phyloP scores from a whole-genome alignment of 1,284 basidiomycete genomes.

The Chondrostereum purpureum region DNA sequence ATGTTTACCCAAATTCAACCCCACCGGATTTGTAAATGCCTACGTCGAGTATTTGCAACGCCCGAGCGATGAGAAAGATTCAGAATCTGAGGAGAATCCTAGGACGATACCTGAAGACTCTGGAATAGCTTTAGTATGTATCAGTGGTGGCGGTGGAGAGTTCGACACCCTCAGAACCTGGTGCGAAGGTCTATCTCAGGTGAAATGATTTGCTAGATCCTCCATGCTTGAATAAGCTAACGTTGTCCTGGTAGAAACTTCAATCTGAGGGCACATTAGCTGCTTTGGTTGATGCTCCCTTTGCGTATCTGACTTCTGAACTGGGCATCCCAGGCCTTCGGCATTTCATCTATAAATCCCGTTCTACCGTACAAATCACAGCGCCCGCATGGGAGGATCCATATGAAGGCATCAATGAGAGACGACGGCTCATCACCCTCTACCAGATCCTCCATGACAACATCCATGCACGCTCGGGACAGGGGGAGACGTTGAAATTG shows the following conservation, averaged over 20 bases:
- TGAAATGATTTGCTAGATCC: too few species aligned
- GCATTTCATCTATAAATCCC: conserved; percentile 93
- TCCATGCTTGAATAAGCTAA: conserved; percentile 3
- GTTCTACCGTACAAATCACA: conserved; percentile 84
- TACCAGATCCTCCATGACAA: conserved; percentile 83
- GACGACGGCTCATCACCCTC: conserved; percentile 68
- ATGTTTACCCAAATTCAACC: conserved; percentile 93
- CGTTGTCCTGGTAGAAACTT: conserved; percentile 54
- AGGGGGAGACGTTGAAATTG: conserved; percentile 70
- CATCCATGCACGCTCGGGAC: conserved; percentile 80
- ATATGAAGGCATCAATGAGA: conserved; percentile 59
- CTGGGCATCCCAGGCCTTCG: conserved; percentile 82
- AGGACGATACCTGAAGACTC: conserved; percentile 18
- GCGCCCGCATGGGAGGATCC: conserved; percentile 78
- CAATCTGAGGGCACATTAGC: conserved; percentile 52
- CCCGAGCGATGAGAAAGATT: conserved; percentile 19
- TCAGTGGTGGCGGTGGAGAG: conserved; percentile 62
- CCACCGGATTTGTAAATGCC: conserved; percentile 87
- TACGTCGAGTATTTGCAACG: conserved; percentile 71
- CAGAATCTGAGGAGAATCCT: neutral
- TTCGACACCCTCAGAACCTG: conserved; percentile 66
- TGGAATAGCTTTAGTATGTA: conserved; percentile 55
- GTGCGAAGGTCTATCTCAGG: conserved; percentile 63
- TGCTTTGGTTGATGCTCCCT: conserved; percentile 41
- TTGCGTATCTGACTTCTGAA: conserved; percentile 61